Evolutionary conservation across 2,329 filamentous ascomycete genomes (phyloP), one percentile per base, ranked within the genome.

Genomic region (Colletotrichum shisoi): DNA sequence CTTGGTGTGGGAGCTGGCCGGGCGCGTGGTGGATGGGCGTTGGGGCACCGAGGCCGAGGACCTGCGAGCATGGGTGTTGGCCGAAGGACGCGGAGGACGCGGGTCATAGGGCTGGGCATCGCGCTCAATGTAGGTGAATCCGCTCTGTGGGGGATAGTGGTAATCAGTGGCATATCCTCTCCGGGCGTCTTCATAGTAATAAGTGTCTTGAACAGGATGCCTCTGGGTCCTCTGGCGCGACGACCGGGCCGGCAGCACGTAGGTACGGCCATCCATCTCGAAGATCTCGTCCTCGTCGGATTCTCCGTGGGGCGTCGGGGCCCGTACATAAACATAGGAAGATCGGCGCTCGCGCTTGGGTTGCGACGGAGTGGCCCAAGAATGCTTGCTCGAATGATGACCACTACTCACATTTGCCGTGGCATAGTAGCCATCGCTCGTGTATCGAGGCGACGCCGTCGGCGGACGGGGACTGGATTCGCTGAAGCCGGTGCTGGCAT

Each of bases 341-440:
- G 78, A 80, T 75, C 83, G 84, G 74, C 84, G 84, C 76, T 86
- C 83, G 78, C 80, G 82, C 79, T 78, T 80, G 74, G 78, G 74
- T 72, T 72, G 71, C 71, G 78, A 78, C 75, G 79, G 78, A 75
- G 77, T 79, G 71, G 80, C 78, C 75, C 79, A 82, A 77, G 80
- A 83, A 78, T 78, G 74, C 79, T 84, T 84, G 73, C 79, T 79
- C 74, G 78, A 73, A 74, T 77, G 78, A 77, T 77, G 78, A 77
- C 79, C 78, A 75, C 75, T 77, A 88, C 85, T 88, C 85, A 88
- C 85, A 87, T 87, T 85, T 80, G 84, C 85, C 79, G 85, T 87
- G 79, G 84, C 85, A 81, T 88, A 88, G 75, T 85, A 81, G 77
- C 85, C 85, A 75, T 81, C 83, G 82, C 85, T 87, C 76, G 84